Base-by-base conservation (phyloP, 257 asterid genomes). In the Thymus mandschuricus region DNA sequence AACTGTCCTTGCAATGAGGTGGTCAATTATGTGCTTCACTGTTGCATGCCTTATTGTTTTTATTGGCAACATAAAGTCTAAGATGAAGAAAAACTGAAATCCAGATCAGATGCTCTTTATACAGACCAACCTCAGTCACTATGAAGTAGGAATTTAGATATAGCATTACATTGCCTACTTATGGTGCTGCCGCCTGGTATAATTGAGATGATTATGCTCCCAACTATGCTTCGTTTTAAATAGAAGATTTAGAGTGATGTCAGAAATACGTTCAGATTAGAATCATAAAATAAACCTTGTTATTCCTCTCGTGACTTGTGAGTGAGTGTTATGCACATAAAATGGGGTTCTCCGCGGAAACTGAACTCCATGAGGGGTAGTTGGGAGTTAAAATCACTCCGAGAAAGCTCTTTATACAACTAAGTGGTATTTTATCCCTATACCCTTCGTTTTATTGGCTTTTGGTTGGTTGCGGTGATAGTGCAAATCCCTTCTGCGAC, bases 1-100 rank as follows among this genome's bases (percentile, higher is more conserved):
- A 43, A 44, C 34, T 43, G 10, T 33, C 33, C 45, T 66, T 52
- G 40, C 69, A 60, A 28, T 51, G 10, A 29, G 54, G 50, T 63
- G 50, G 52, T 76, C 68, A 66, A 60, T 41, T 5, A 46, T 62
- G 34, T 65, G 43, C 44, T 55, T 43, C 35, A 44, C 44, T 28
- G 56, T 12, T 15, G n/a, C 55, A 64, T 63, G 41, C 58, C 58
- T 55, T 50, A 8, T 4, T 21, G 8, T 54, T 43, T 21, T 64
- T 27, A 51, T 48, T 63, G 38, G 60, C 65, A 40, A 48, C 15
- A 48, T 75, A 13, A 6, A 43, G 43, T 34, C 38, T 10, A 38
- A 5, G 41, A 38, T 38, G 41, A 38, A 38, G 41, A 38, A 3
- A 38, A 38, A 38, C 4, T 38, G 41, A 38, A 1, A 4, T 38